Percentiles rank a stretch among this genome's conserved stretches.
phyloP scores from a whole-genome alignment of 2,329 filamentous ascomycete species.

The Ophiostoma triangulosporum region DNA sequence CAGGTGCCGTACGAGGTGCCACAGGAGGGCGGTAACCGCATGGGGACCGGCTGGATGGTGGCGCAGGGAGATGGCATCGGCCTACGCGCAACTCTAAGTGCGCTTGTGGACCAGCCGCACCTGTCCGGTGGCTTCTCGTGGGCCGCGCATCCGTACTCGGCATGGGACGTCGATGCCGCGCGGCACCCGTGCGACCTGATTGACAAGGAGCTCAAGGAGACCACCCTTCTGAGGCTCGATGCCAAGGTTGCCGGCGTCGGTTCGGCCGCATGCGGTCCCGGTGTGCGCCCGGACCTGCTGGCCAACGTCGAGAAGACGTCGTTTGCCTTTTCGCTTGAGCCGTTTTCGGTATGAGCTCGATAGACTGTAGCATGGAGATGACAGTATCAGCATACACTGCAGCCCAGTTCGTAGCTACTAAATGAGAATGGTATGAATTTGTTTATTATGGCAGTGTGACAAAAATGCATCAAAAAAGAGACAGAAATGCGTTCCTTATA shows the following conservation, averaged over 20 bases:
- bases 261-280: constrained; percentile 34
- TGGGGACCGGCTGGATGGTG: constrained; percentile 42
- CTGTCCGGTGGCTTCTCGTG: constrained; percentile 33
- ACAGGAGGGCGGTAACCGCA: constrained; percentile 53
- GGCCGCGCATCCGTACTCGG: constrained; percentile 39
- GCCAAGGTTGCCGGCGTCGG: constrained; percentile 35
- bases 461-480: background rate
- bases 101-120: background rate
- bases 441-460: too few species aligned
- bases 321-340: constrained; percentile 30
- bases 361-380: background rate
- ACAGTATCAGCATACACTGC: background rate
- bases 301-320: constrained; percentile 27
- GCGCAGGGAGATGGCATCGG: background rate
- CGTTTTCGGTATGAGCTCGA: background rate
- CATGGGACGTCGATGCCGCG: constrained; percentile 40
- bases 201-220: constrained; percentile 29
- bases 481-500: constrained; percentile 17
- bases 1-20: constrained; percentile 51
- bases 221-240: constrained; percentile 30
- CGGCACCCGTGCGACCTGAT: constrained; percentile 50
- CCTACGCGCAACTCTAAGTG: background rate
- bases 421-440: too few species aligned
- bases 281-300: constrained; percentile 30
- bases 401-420: too few species aligned